These are phyloP conservation scores for Gaeumannomyces sp. DNA, from an alignment of 2,329 filamentous ascomycete genomes.

Conservation along the genomic window DNA sequence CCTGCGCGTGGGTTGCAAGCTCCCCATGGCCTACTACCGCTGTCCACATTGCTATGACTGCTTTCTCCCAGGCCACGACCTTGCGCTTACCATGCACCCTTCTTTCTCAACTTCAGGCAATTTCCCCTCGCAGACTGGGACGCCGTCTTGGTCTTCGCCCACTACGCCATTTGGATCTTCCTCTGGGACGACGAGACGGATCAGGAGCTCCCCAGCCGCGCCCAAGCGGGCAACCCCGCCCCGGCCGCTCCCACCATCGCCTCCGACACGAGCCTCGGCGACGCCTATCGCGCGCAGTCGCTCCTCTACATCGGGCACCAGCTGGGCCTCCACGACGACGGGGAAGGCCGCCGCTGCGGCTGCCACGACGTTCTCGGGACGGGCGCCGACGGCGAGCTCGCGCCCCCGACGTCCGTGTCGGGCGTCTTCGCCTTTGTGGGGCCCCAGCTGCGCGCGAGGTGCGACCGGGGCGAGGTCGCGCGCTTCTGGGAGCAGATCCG, in stretches of 20 bases:
- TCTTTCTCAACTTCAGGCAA: not conserved
- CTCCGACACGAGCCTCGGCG: slow-evolving; percentile 4
- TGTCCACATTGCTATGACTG: no score
- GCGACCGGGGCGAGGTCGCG: slow-evolving; percentile 5
- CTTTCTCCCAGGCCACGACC: no score
- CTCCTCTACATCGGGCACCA: slow-evolving; percentile 9
- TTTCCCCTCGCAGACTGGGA: slow-evolving; percentile 13
- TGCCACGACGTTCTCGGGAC: not conserved
- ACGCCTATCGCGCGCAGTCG: slow-evolving; percentile 14
- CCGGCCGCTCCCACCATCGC: slow-evolving; percentile 8
- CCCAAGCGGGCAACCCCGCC: not conserved
- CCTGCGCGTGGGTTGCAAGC: not conserved
- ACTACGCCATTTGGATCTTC: slow-evolving; percentile 16
- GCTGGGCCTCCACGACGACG: slow-evolving; percentile 6
- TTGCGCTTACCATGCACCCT: not conserved
- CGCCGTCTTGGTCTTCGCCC: slow-evolving; percentile 11
- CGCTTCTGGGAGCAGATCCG: slow-evolving; percentile 11
- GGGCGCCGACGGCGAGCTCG: not conserved
- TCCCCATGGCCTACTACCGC: no score
- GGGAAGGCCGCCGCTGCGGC: not conserved
- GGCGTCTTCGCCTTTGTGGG: slow-evolving; percentile 14
- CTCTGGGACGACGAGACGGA: slow-evolving; percentile 17
- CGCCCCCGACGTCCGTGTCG: slow-evolving; percentile 13
- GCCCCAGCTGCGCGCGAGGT: slow-evolving; percentile 6
- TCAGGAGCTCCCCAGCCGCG: not conserved